Conservation (phyloP, 805 yeast species). For the Yarrowia osloensis region DNA sequence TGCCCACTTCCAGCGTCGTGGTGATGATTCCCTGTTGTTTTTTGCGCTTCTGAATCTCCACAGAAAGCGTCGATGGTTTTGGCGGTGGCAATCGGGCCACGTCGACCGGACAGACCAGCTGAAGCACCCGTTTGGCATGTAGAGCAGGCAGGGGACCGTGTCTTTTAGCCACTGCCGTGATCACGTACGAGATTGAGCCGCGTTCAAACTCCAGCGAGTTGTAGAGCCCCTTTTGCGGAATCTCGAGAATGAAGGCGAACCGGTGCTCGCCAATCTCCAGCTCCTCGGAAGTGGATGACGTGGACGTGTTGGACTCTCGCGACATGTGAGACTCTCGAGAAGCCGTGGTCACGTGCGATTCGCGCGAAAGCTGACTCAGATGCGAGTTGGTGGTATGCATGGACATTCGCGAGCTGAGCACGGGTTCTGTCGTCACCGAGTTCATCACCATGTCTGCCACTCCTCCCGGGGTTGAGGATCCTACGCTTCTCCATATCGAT, state of each 20-base stretch:
- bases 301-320: background rate
- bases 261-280: constrained; percentile 66
- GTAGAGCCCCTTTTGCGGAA: constrained; percentile 72
- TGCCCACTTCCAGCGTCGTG: constrained; percentile 51
- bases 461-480: background rate
- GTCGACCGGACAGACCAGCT: constrained; percentile 72
- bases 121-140: constrained; percentile 57
- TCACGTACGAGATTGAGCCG: constrained; percentile 72
- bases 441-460: background rate
- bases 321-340: background rate
- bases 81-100: constrained; percentile 66
- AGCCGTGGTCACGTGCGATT: background rate
- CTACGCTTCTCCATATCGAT: background rate
- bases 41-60: constrained; percentile 52
- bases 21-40: constrained; percentile 46
- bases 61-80: constrained; percentile 62
- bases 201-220: constrained; percentile 80
- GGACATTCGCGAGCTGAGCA: constrained; percentile 2
- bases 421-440: background rate
- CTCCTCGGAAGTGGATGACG: constrained; percentile 1
- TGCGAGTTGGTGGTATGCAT: constrained; percentile 14
- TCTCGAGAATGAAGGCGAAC: constrained; percentile 79
- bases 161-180: constrained; percentile 49
- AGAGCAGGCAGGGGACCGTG: constrained; percentile 36
- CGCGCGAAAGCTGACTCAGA: background rate